Evolutionary conservation across 768 basidiomycete species (phyloP).

Genomic region (Mycena maculata): DNA sequence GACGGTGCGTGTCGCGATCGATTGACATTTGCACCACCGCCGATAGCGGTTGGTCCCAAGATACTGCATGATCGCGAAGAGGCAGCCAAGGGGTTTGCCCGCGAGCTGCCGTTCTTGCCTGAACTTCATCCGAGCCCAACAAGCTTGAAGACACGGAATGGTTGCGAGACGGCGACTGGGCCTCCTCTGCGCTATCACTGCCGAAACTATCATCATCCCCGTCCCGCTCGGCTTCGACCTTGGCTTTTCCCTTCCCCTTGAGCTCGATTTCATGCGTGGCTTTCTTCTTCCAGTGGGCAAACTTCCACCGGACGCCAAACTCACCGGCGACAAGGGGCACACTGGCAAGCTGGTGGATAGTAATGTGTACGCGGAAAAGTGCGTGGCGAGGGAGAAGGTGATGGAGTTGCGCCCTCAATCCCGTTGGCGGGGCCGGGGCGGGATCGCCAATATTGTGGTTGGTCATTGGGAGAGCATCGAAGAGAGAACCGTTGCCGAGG

Average conservation of each 20-base stretch:
- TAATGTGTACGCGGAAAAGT: constrained; percentile 70
- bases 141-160: not conserved
- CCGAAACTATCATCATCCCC: constrained; percentile 18
- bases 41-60: constrained; percentile 71
- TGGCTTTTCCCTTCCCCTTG: constrained; percentile 44
- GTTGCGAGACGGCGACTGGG: not conserved
- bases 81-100: constrained; percentile 71
- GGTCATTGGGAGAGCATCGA: constrained; percentile 8
- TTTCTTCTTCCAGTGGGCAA: constrained; percentile 66
- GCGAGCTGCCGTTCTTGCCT: constrained; percentile 54
- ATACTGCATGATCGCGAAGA: constrained; percentile 73
- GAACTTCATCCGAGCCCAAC: constrained; percentile 2
- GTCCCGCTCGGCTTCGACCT: constrained; percentile 22
- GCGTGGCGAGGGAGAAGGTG: constrained; percentile 75
- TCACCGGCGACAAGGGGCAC: constrained; percentile 80
- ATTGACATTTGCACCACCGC: constrained; percentile 70
- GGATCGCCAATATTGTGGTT: not conserved
- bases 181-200: constrained; percentile 25
- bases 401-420: constrained; percentile 65
- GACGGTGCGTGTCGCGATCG: constrained; percentile 60
- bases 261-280: too few relatives aligned
- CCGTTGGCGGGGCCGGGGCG: constrained; percentile 10
- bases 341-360: constrained; percentile 76
- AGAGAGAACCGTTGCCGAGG: not conserved
- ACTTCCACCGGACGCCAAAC: constrained; percentile 78